Conservation (phyloP, 2,329 filamentous ascomycete genomes). For the Cladophialophora carrionii region DNA sequence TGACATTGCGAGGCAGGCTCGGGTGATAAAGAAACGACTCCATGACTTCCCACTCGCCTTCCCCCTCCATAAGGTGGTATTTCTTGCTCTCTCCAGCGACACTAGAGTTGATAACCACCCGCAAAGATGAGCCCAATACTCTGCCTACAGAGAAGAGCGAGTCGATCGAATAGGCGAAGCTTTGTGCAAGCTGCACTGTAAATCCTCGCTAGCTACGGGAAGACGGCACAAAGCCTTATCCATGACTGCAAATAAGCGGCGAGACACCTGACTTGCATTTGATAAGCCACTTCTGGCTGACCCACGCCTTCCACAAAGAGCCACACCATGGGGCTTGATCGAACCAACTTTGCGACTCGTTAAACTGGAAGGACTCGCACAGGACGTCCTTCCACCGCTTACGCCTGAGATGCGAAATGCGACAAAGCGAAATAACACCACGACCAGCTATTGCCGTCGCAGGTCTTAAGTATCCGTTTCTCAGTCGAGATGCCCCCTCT, state of each 20-base stretch:
- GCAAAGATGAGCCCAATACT: neutral
- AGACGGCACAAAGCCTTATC: neutral
- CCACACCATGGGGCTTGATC: neutral
- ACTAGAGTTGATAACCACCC: slow-evolving; percentile 6
- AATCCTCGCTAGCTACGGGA: neutral
- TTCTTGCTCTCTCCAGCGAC: neutral
- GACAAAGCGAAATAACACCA: neutral
- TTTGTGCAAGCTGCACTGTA: slow-evolving; percentile 4
- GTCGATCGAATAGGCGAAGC: neutral
- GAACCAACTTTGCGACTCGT: neutral
- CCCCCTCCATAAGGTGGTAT: slow-evolving; percentile 13
- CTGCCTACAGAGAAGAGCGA: slow-evolving; percentile 6
- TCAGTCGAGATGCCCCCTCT: neutral
- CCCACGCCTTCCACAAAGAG: slow-evolving; percentile 8
- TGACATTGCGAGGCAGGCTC: neutral
- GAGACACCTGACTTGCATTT: neutral
- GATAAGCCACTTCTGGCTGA: slow-evolving; percentile 4
- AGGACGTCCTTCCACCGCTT: neutral
- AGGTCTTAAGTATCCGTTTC: slow-evolving; percentile 9
- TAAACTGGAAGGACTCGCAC: neutral
- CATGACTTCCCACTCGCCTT: neutral
- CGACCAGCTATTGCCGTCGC: slow-evolving; percentile 11
- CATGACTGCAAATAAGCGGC: neutral
- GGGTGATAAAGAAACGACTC: neutral
- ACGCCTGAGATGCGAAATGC: neutral